phyloP scores from a whole-genome alignment of 768 basidiomycete genomes.

The Pilatotrama ljubarskyi region DNA sequence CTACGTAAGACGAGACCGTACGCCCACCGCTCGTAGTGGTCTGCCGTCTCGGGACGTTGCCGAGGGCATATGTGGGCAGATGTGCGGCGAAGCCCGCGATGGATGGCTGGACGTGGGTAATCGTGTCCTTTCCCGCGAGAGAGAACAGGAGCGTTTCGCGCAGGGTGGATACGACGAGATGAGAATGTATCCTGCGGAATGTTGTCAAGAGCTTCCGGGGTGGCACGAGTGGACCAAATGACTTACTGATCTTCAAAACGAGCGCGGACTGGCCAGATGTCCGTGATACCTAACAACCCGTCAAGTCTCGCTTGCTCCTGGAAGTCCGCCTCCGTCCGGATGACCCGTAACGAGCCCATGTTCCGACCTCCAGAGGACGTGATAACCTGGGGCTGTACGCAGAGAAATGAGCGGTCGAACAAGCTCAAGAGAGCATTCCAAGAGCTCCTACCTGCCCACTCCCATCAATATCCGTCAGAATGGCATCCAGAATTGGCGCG shows the following conservation, averaged over 20 bases:
- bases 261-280: constrained; percentile 61
- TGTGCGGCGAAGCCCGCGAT: constrained; percentile 47
- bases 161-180: constrained; percentile 62
- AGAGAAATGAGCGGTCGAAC: neutral
- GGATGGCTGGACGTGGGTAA: constrained; percentile 40
- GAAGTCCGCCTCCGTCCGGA: constrained; percentile 83
- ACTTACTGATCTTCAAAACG: constrained; percentile 52
- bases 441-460: constrained; percentile 67
- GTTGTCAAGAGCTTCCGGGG: neutral
- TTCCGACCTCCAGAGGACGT: constrained; percentile 84
- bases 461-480: constrained; percentile 70
- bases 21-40: constrained; percentile 19
- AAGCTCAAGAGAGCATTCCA: neutral
- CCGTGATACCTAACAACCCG: constrained; percentile 55
- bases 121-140: constrained; percentile 46
- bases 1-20: constrained; percentile 35
- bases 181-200: constrained; percentile 47
- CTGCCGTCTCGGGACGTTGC: constrained; percentile 50
- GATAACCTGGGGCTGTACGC: constrained; percentile 67
- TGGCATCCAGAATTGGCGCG: constrained; percentile 81
- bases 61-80: constrained; percentile 61
- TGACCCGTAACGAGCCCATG: constrained; percentile 72
- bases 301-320: constrained; percentile 59
- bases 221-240: neutral
- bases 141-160: constrained; percentile 55